Evolutionary conservation across 208 protist species (phyloP), one percentile per base, ranked within the genome.

Genomic region (Trypanosomatidae sp.): DNA sequence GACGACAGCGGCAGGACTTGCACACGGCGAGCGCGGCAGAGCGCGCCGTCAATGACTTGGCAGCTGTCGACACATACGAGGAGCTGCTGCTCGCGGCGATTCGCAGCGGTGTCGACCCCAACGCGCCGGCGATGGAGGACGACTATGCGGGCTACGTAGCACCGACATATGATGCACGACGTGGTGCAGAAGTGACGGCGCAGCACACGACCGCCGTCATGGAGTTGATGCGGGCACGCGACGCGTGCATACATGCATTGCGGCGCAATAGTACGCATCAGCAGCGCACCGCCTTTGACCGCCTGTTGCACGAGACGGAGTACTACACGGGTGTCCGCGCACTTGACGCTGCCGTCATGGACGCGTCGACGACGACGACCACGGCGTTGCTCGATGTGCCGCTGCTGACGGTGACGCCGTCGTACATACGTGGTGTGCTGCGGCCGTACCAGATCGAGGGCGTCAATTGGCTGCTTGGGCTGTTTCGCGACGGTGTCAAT

Each of bases 371-470:
- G n/a, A n/a, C n/a, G n/a, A n/a, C n/a, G n/a, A n/a, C 33, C 54
- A 10, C 32, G 38, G 18, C 35, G 30, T 5, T 18, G 0, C 61
- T 71, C 19, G 76, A 79, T 13, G 66, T 77, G 60, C 32, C 79
- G 63, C 76, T 82, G 44, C 43, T 92, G 6, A 85, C 74, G 1
- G 71, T 83, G 46, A 91, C 86, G 15, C 88, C 88, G 4, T 69
- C 78, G 2, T 95, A 93, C 61, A 89, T 95, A 42, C 62, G 69
- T 5, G 88, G 88, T 2, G 88, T 72, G 45, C 81, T 99, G 68
- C 80, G 96, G 24, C 68, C 86, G 15, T 99, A 99, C 55, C 98
- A 99, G 65, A 32, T 99, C 6, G 81, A 96, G 51, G 98, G 97
- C 6, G 81, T 99, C 4, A 99, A 98, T 58, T 99, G 98, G 98